Evolutionary conservation across 495 filamentous ascomycete genomes (phyloP).

Genomic region (Neurospora terricola): DNA sequence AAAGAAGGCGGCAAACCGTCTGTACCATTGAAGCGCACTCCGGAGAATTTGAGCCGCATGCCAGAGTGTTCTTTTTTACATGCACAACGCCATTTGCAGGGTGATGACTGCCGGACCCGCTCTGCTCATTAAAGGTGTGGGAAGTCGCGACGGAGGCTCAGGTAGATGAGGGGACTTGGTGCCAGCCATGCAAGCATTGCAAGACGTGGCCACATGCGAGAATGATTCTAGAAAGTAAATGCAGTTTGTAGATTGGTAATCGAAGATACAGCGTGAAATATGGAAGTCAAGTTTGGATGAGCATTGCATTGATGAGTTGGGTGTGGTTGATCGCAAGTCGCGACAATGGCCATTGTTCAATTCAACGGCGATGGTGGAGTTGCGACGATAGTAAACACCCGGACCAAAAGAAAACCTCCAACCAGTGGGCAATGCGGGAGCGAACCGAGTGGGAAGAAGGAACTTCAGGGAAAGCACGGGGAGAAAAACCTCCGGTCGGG

Average conservation of each 20-base stretch:
- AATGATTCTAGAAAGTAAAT: neutral
- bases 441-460: neutral
- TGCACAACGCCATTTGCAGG: too few relatives aligned
- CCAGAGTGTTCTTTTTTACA: too few relatives aligned
- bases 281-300: neutral
- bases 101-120: neutral
- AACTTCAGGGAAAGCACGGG: neutral
- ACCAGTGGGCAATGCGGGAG: neutral
- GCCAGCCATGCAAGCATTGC: neutral
- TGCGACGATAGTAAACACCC: neutral
- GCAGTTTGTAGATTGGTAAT: neutral
- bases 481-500: neutral
- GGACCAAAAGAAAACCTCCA: neutral
- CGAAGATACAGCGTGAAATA: too few relatives aligned
- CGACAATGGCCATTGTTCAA: neutral
- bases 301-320: neutral
- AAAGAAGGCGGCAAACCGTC: neutral
- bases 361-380: neutral
- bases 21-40: neutral
- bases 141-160: neutral
- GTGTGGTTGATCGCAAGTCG: neutral
- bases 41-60: neutral
- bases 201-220: neutral
- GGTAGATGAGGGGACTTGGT: neutral
- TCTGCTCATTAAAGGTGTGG: neutral